These are phyloP conservation scores for Apiospora koreana DNA, from an alignment of 2,329 filamentous ascomycete species.

Conservation along the genomic window DNA sequence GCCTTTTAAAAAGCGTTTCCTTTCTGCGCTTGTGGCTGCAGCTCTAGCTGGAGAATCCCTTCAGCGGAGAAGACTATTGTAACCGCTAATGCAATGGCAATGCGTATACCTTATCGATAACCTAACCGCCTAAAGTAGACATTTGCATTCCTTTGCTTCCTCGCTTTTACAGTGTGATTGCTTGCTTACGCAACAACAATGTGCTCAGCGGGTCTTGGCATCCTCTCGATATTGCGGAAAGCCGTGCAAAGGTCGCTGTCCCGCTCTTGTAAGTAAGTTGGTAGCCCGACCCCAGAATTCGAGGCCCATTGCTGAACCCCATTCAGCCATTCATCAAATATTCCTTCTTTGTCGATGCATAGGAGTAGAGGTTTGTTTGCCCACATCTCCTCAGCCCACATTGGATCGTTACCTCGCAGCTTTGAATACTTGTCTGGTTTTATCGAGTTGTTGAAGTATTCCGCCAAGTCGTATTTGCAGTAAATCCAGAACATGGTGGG, in stretches of 20 bases:
- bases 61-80: too few species aligned
- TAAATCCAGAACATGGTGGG: not conserved
- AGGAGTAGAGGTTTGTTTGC: not conserved
- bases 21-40: too few species aligned
- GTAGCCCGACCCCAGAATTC: too few species aligned
- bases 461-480: not conserved
- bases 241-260: not conserved
- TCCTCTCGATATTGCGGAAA: not conserved
- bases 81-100: too few species aligned
- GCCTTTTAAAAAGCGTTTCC: too few species aligned
- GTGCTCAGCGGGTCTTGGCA: not conserved
- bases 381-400: not conserved
- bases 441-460: not conserved
- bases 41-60: too few species aligned
- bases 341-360: not conserved
- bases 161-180: not conserved
- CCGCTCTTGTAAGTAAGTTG: not conserved
- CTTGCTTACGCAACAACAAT: not conserved
- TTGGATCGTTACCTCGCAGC: too few species aligned
- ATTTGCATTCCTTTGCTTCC: not conserved
- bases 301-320: not conserved
- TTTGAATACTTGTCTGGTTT: not conserved
- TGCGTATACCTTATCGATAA: too few species aligned
- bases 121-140: too few species aligned
- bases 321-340: not conserved